Base-by-base conservation (phyloP, 805 yeast genomes). In the Yamadazyma akitaensis region DNA sequence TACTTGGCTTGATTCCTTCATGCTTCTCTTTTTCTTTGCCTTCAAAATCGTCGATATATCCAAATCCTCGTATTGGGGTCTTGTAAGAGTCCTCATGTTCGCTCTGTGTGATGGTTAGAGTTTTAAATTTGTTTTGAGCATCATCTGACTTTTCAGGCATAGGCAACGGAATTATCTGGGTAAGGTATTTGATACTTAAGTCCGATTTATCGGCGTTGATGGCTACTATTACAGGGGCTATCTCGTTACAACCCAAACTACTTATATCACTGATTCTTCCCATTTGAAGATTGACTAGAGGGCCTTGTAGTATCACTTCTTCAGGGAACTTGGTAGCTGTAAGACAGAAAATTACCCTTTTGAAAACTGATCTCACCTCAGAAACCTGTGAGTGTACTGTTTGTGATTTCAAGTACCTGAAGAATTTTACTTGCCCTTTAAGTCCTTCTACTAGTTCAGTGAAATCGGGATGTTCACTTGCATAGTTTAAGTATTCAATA, bases 101-200 rank as follows among this genome's bases (percentile, higher is more conserved):
- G 2, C 13, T 17, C 11, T 21, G 14, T 6, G 26, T 19, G 18
- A 12, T 7, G 31, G 19, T 30, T 6, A 19, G 21, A 16, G 33
- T 11, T 12, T 32, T 42, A 37, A 21, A 16, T 11, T 34, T 17
- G 18, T 25, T 8, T 32, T 28, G 24, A 9, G 32, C n/a, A 28
- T 28, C 32, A 9, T 26, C 43, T 17, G 17, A 2, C 30, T 35
- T 17, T 12, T 5, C 4, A 4, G 28, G 16, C 69, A 65, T 65
- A 2, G 63, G 37, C 25, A 65, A 50, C 2, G 72, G 68, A 17
- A 46, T 50, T 16, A 63, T 47, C 47, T 67, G 72, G n/a, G 57
- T 57, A 24, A 44, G 51, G 40, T 58, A 63, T 4, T 40, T 30
- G 1, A 51, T 41, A 11, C 38, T 37, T 25, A 52, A 41, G 8